phyloP scores from a whole-genome alignment of 495 filamentous ascomycete species.

The Talaromyces borbonicus region DNA sequence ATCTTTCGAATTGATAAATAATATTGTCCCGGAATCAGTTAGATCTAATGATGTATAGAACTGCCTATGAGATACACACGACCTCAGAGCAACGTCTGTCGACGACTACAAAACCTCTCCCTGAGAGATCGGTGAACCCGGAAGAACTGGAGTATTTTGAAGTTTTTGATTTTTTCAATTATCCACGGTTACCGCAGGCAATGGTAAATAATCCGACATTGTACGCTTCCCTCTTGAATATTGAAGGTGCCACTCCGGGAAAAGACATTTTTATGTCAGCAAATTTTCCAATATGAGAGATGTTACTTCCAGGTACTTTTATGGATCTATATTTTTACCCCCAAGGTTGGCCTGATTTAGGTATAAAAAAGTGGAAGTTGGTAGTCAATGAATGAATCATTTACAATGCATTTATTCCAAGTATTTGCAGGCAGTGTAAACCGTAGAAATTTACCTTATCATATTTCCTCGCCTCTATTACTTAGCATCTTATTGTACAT shows the following conservation, averaged over 20 bases:
- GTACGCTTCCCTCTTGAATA: neutral
- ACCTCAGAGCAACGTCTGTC: neutral
- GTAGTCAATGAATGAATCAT: no score
- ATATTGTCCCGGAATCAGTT: neutral
- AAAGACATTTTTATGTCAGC: neutral
- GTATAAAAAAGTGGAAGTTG: no score
- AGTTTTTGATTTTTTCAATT: constrained; percentile 73
- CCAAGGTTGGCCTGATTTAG: no score
- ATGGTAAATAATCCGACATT: neutral
- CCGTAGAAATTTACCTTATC: no score
- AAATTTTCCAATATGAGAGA: neutral
- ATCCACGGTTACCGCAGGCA: constrained; percentile 46
- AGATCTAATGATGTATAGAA: no score
- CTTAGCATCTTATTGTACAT: no score
- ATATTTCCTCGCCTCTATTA: no score
- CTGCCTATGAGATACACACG: neutral
- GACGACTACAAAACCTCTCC: constrained; percentile 20
- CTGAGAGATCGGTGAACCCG: constrained; percentile 54
- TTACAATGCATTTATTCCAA: no score
- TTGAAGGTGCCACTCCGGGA: neutral
- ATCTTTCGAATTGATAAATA: neutral
- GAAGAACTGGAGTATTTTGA: constrained; percentile 67
- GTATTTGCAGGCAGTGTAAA: no score
- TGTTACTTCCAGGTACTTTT: no score
- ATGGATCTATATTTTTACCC: no score